These are phyloP conservation scores for Xylariaceae sp. DNA, from an alignment of 2,329 filamentous ascomycete species.

Conservation along the genomic window DNA sequence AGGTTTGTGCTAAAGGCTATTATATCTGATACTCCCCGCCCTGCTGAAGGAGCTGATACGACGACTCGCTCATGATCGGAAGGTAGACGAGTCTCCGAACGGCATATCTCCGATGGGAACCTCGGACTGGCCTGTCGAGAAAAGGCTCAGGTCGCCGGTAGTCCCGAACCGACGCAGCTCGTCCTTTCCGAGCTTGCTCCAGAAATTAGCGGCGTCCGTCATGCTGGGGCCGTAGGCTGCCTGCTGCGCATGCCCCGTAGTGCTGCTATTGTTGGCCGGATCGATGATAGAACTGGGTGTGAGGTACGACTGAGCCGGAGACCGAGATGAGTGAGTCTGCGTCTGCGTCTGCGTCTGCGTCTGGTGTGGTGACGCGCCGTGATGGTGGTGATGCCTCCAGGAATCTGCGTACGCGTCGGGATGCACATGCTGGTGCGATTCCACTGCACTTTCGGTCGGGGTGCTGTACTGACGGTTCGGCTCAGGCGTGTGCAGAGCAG, in stretches of 20 bases:
- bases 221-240: conserved; percentile 7
- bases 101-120: conserved; percentile 20
- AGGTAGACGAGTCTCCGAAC: conserved; percentile 19
- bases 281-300: conserved; percentile 17
- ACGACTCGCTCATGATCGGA: conserved; percentile 14
- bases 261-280: conserved; percentile 6
- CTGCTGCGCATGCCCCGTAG: too few species aligned
- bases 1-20: not conserved
- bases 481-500: conserved; percentile 15
- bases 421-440: too few species aligned
- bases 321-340: conserved; percentile 1
- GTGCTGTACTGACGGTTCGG: conserved; percentile 9
- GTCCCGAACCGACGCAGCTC: conserved; percentile 21
- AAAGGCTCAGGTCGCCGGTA: conserved; percentile 25
- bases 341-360: conserved; percentile 15
- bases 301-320: conserved; percentile 15
- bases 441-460: not conserved
- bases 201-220: conserved; percentile 18
- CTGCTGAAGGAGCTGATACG: conserved; percentile 18
- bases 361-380: too few species aligned
- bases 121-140: conserved; percentile 24
- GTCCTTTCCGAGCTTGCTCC: conserved; percentile 19
- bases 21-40: conserved; percentile 4
- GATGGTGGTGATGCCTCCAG: too few species aligned
- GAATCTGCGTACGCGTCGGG: too few species aligned